Evolutionary conservation across 805 yeast genomes (phyloP), one percentile per base, ranked within the genome.

Genomic region (Spencermartinsiella europaea): DNA sequence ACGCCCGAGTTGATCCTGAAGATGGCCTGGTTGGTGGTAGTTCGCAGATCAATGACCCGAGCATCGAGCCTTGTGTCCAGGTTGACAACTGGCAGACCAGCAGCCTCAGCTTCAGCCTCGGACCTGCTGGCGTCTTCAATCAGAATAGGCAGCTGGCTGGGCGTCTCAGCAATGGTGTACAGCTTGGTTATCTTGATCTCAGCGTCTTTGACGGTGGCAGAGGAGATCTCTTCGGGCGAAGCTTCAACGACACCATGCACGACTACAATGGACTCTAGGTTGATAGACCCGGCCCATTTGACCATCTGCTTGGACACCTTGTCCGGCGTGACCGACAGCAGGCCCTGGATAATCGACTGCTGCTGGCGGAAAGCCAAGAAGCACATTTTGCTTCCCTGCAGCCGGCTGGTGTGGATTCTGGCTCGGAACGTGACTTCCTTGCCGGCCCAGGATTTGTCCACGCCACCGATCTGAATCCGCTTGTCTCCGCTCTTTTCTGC

Each of bases 61-160:
- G 93, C 74, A 66, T 93, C 98, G 62, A 93, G 77, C 67, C 99
- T 80, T 31, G 99, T 93, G 70, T 93, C 99, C 64, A 93, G 80
- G 72, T 91, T 91, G 56, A 91, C 98, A 38, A 86, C 85, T 37
- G 98, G 98, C 58, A 89, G 77, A 19, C 91, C 91, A 22, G 85
- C 81, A 35, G 85, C 91, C 66, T 85, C 95, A 14, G 69, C 73
- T 54, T 66, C 70, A 38, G 96, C 96, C 63, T 88, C 95, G 34
- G 95, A 81, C 72, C 99, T 83, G 19, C 91, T 76, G 28, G 98
- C 98, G 69, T 93, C 99, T 74, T 93, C 99, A 61, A 93, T 81
- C 65, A 91, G 77, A 63, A 93, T 82, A 49, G 99, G 99, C 63
- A 93, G 76, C 70, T 85, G 89, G 59, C 83, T 83, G 42, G 97